Evolutionary conservation across 108 stramenopile species (phyloP).

Genomic region (Nitzschia sp.): DNA sequence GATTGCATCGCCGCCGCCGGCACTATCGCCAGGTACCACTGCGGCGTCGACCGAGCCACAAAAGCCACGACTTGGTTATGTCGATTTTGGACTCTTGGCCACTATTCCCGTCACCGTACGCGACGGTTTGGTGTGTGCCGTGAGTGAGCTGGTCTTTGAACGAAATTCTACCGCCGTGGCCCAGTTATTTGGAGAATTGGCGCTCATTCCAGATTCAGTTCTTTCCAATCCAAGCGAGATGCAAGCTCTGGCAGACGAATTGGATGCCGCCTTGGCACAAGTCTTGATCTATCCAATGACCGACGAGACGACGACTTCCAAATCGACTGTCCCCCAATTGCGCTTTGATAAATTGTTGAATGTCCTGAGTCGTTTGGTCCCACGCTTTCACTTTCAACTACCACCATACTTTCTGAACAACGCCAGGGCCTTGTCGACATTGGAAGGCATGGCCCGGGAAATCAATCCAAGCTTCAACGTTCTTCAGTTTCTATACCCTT

Average conservation of each 20-base stretch:
- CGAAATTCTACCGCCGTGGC: slow-evolving; percentile 69
- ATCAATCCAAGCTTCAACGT: slow-evolving; percentile 75
- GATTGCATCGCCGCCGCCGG: not conserved
- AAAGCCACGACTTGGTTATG: slow-evolving; percentile 50
- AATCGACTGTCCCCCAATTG: slow-evolving; percentile 57
- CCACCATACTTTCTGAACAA: slow-evolving; percentile 84
- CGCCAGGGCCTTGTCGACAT: slow-evolving; percentile 61
- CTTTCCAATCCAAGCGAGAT: slow-evolving; percentile 55
- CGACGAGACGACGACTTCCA: not conserved
- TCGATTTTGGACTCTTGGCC: slow-evolving; percentile 76
- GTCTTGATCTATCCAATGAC: slow-evolving; percentile 41
- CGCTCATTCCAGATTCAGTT: slow-evolving; percentile 60
- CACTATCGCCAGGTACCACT: not conserved
- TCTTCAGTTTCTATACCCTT: slow-evolving; percentile 67
- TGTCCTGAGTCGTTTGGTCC: slow-evolving; percentile 61
- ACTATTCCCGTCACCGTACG: slow-evolving; percentile 63
- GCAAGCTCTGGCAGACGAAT: slow-evolving; percentile 43
- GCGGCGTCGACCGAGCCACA: not conserved
- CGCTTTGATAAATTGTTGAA: slow-evolving; percentile 79
- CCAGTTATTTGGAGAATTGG: slow-evolving; percentile 71
- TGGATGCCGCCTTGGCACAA: slow-evolving; percentile 50
- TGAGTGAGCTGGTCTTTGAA: slow-evolving; percentile 69
- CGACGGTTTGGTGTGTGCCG: slow-evolving; percentile 79
- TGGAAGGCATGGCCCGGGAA: slow-evolving; percentile 76
- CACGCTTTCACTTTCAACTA: slow-evolving; percentile 71